Evolutionary conservation across 495 filamentous ascomycete genomes (phyloP).

Genomic region (Achaetomiella virescens): DNA sequence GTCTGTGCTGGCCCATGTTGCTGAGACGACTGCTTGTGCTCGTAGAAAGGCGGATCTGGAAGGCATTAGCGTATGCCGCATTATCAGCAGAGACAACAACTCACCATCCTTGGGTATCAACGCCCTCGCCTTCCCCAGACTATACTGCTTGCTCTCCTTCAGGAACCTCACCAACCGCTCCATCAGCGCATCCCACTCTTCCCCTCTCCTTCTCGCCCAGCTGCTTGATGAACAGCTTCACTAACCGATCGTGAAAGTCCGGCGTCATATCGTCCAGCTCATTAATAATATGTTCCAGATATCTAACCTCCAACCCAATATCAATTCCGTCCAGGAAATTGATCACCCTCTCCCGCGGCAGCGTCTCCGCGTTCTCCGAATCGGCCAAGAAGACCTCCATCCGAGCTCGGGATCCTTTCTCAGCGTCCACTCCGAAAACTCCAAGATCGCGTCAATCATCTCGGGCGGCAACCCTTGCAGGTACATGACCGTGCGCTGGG

Average conservation of each 20-base stretch:
- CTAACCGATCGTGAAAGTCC: constrained; percentile 78
- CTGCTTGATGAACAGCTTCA: constrained; percentile 65
- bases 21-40: constrained; percentile 91
- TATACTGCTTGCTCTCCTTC: constrained; percentile 70
- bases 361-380: constrained; percentile 86
- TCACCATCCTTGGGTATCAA: constrained; percentile 73
- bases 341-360: constrained; percentile 71
- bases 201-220: constrained; percentile 46
- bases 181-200: constrained; percentile 50
- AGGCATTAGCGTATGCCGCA: background rate
- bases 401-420: constrained; percentile 60
- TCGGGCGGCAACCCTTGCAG: constrained; percentile 81
- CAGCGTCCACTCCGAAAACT: constrained; percentile 87
- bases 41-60: constrained; percentile 76
- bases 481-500: constrained; percentile 80
- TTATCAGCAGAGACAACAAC: constrained; percentile 19
- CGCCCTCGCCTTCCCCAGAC: constrained; percentile 64
- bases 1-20: constrained; percentile 92
- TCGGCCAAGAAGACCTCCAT: constrained; percentile 96
- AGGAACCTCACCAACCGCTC: constrained; percentile 68
- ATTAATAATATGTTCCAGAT: constrained; percentile 85
- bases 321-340: constrained; percentile 67
- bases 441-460: constrained; percentile 83
- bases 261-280: constrained; percentile 81
- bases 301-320: constrained; percentile 62